Base-by-base conservation (phyloP, 768 basidiomycete genomes). In the Rhizopogon salebrosus region DNA sequence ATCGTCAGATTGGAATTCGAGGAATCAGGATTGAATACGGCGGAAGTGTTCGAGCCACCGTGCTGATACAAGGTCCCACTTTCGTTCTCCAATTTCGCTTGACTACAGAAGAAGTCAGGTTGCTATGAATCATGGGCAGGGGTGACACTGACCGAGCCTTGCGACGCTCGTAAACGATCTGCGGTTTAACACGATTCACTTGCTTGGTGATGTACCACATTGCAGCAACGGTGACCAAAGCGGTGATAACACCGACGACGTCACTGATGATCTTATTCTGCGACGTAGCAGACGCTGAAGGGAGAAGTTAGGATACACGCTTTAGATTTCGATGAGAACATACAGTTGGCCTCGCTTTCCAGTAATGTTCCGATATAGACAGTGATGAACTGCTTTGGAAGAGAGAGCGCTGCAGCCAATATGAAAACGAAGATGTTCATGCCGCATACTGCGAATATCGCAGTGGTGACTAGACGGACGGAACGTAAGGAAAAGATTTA, bases 341-440 rank as follows among this genome's bases (percentile, higher is more conserved):
- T 43, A 63, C 66, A 70, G 6, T 59, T 67, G 3, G 77, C 72
- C 22, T 79, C 22, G 22, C 23, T 71, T 57, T 87, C 80, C n/a
- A 91, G 66, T 26, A 89, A 74, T 27, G 90, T 91, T 34, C 93
- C 93, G 14, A 95, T 78, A 63, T 97, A 97, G 11, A 97, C 94
- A 7, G 88, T 90, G 58, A 92, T 80, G 60, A 97, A 86, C 66
- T 97, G 93, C 64, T 95, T 95, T 6, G 93, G 93, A 63, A 92
- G 69, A 18, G 91, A 90, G 16, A 94, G 72, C 59, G 93, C 70
- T 4, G 92, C 87, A 22, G 94, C 92, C 6, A 90, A 55, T 48
- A 80, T 73, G 68, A 95, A 97, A 26, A 83, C 75, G 60, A 83
- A 71, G 57, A 94, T 85, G 53, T 75, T 73, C 87, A 95, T 92